These are phyloP conservation scores for Amphichorda felina DNA, from an alignment of 2,329 filamentous ascomycete genomes.

Conservation along the genomic window DNA sequence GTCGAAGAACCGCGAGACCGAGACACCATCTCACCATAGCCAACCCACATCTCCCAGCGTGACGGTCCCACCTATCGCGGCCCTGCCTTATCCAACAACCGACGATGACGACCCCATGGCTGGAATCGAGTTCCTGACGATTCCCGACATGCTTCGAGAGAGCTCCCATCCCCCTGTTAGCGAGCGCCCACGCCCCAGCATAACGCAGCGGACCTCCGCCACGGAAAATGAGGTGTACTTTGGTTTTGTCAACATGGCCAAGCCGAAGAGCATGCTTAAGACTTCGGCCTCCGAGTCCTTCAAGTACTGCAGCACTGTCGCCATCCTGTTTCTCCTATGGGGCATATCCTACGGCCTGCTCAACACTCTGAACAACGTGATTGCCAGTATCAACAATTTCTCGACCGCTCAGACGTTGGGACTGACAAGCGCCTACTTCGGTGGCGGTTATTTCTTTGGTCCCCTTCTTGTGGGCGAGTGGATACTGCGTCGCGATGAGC, in stretches of 20 bases:
- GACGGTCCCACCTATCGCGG: neutral
- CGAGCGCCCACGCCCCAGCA: neutral
- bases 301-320: slow-evolving; percentile 63
- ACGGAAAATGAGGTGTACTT: slow-evolving; percentile 48
- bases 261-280: slow-evolving; percentile 59
- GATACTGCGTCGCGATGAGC: slow-evolving; percentile 57
- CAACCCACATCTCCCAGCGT: neutral
- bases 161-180: neutral
- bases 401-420: slow-evolving; percentile 50
- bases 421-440: slow-evolving; percentile 60
- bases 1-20: slow-evolving; percentile 15
- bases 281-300: slow-evolving; percentile 52
- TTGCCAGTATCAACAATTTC: slow-evolving; percentile 51
- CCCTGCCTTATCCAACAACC: neutral
- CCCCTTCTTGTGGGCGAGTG: slow-evolving; percentile 58
- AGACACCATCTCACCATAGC: slow-evolving; percentile 11
- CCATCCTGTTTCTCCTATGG: slow-evolving; percentile 78
- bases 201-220: neutral
- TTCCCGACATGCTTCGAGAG: slow-evolving; percentile 16
- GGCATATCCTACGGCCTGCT: slow-evolving; percentile 83
- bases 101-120: slow-evolving; percentile 17
- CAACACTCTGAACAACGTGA: slow-evolving; percentile 65
- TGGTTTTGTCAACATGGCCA: slow-evolving; percentile 62
- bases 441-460: slow-evolving; percentile 57
- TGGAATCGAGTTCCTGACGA: slow-evolving; percentile 34